Conservation (phyloP, 345 rosid species). For the Pelargonium nanum region DNA sequence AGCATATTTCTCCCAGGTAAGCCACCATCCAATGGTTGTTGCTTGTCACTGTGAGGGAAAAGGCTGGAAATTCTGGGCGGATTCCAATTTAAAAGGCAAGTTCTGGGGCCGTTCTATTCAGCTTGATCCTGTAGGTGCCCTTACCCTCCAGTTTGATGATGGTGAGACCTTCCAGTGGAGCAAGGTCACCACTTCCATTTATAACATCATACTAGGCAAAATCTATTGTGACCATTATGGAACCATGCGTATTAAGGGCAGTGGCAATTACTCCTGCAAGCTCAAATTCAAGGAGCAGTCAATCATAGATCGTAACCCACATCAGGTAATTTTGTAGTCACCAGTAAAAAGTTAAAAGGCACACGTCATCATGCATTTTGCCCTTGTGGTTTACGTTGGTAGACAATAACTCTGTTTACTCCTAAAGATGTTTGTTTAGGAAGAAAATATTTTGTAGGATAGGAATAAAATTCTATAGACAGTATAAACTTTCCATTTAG, state of each 20-base stretch:
- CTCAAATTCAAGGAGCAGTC: conserved; percentile 99
- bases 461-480: background rate
- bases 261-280: conserved; percentile 76
- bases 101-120: conserved; percentile 98
- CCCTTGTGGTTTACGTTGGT: background rate
- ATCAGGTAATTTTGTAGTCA: conserved; percentile 49
- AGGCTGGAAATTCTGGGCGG: conserved; percentile 99
- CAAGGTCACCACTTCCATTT: conserved; percentile 96
- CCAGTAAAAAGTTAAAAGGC: background rate
- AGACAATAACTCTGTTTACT: background rate
- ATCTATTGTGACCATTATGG: conserved; percentile 96
- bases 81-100: conserved; percentile 94
- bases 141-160: conserved; percentile 80
- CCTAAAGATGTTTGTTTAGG: background rate
- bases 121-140: conserved; percentile 92
- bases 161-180: conserved; percentile 92
- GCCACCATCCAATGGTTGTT: conserved; percentile 96
- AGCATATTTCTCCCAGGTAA: conserved; percentile 48
- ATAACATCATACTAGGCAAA: conserved; percentile 93
- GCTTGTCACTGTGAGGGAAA: conserved; percentile 99
- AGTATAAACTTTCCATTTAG: too few relatives aligned
- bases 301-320: conserved; percentile 92
- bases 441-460: background rate
- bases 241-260: conserved; percentile 88
- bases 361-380: conserved; percentile 1